Evolutionary conservation across 106 monocot species (phyloP).

Genomic region (Triglochin maritima): DNA sequence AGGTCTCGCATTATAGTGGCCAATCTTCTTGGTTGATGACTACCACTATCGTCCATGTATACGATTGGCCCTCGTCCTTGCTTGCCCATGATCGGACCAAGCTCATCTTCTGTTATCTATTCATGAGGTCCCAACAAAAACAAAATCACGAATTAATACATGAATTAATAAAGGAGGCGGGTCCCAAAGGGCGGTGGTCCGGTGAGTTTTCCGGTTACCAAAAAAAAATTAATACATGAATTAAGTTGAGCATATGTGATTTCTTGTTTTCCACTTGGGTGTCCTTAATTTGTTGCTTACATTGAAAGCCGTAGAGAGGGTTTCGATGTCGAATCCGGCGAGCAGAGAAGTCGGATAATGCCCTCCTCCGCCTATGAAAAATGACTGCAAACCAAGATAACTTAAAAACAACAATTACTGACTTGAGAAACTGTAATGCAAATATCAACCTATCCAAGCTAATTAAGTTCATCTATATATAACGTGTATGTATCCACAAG

Average conservation of each 20-base stretch:
- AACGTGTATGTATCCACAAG: background rate
- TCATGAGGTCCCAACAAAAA: background rate
- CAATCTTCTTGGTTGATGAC: background rate
- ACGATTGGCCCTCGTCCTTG: constrained; percentile 42
- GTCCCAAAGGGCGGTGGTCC: no score
- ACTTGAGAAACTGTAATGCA: background rate
- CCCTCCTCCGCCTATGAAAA: constrained; percentile 57
- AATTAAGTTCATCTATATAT: no score
- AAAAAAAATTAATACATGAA: no score
- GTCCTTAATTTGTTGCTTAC: constrained; percentile 15
- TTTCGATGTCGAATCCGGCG: constrained; percentile 44
- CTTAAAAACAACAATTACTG: background rate
- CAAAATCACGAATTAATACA: no score
- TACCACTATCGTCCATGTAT: constrained; percentile 16
- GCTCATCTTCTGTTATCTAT: constrained; percentile 42
- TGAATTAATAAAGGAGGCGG: no score
- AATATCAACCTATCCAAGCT: no score
- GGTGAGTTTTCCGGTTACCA: no score
- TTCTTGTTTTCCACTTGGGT: background rate
- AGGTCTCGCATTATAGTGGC: background rate
- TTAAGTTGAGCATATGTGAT: background rate
- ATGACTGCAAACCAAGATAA: constrained; percentile 20
- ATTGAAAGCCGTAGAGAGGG: constrained; percentile 51
- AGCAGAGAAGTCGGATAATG: constrained; percentile 39
- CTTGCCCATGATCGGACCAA: constrained; percentile 16